Conservation (phyloP, 1,139 yeast species). For the Pichia sp. region DNA sequence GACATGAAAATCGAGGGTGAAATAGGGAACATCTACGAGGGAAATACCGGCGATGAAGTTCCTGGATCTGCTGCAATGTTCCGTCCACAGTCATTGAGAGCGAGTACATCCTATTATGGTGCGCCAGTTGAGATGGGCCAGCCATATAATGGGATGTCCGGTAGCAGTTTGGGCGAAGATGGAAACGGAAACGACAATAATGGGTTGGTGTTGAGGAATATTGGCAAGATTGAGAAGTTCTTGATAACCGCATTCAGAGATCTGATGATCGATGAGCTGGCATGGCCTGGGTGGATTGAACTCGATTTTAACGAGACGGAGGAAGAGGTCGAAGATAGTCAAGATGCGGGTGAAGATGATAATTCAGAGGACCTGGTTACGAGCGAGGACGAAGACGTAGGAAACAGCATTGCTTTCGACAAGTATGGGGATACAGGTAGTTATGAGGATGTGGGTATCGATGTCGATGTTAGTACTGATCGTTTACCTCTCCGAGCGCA, state of each 20-base stretch:
- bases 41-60: conserved; percentile 2
- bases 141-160: no score
- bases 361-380: background rate
- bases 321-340: conserved; percentile 20
- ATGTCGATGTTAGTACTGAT: no score
- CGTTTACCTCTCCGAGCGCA: no score
- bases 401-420: no score
- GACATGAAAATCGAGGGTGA: conserved; percentile 84
- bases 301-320: conserved; percentile 48
- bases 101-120: no score
- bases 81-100: no score
- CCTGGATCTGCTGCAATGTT: no score
- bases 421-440: no score
- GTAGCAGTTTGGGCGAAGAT: no score
- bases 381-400: no score
- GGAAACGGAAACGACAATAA: conserved; percentile 25
- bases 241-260: conserved; percentile 68
- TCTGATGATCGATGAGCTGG: conserved; percentile 73
- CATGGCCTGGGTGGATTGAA: conserved; percentile 98
- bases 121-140: no score
- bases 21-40: conserved; percentile 48
- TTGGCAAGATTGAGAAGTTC: conserved; percentile 87
- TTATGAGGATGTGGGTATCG: no score
- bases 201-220: conserved; percentile 69
- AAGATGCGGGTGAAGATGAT: background rate